These are phyloP conservation scores for Vitis hybrid DNA, from an alignment of 177 flowering plant species.

Conservation along the genomic window DNA sequence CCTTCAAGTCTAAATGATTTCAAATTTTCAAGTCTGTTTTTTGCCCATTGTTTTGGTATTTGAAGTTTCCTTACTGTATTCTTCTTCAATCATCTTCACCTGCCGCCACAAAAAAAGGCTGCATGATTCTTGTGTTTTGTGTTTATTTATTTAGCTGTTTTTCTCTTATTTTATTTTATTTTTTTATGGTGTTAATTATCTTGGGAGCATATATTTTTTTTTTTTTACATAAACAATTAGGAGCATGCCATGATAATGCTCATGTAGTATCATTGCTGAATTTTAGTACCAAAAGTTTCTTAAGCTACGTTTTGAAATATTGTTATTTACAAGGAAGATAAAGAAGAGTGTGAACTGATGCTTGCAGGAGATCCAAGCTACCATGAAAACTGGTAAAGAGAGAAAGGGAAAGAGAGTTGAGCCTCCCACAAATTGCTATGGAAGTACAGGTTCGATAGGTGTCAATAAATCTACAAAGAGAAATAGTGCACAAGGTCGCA, in stretches of 20 bases:
- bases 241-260: not conserved
- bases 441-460: conserved; percentile 6
- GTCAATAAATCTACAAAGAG: conserved; percentile 25
- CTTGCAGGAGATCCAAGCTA: conserved; percentile 10
- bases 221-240: not conserved
- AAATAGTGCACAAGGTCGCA: conserved; percentile 8
- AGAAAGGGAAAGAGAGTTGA: conserved; percentile 18
- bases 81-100: no score
- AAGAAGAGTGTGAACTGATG: not conserved
- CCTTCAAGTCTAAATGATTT: no score
- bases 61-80: no score
- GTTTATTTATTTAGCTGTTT: no score
- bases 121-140: no score
- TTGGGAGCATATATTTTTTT: not conserved
- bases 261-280: not conserved
- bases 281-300: not conserved
- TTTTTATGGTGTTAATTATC: not conserved
- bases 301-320: not conserved
- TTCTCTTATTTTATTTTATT: not conserved
- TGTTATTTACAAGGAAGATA: not conserved
- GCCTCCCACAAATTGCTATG: conserved; percentile 14
- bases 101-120: no score
- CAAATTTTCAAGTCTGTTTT: no score
- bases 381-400: conserved; percentile 35
- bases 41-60: no score